Conservation (phyloP, 2,329 filamentous ascomycete species). For the Nothopassalora personata region DNA sequence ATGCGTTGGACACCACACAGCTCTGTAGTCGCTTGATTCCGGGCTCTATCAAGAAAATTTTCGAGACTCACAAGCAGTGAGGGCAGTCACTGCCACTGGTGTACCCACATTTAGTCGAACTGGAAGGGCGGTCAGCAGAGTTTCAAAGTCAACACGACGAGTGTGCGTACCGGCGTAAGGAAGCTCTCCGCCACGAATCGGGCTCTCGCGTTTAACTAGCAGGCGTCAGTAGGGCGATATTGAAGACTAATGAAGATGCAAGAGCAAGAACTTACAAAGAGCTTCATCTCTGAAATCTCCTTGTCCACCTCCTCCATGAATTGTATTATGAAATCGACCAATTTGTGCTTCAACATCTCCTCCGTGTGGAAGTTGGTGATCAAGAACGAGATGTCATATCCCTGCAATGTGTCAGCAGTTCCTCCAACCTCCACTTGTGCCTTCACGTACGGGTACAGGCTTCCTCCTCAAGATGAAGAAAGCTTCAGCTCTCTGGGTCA, state of each 20-base stretch:
- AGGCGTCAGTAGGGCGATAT: slow-evolving; percentile 26
- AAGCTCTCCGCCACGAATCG: slow-evolving; percentile 98
- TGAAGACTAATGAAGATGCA: not conserved
- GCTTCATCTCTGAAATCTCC: slow-evolving; percentile 99
- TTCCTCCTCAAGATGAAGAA: slow-evolving; percentile 97
- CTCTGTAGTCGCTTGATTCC: too few relatives aligned
- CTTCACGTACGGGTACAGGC: slow-evolving; percentile 70
- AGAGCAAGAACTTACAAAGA: slow-evolving; percentile 66
- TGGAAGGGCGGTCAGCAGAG: slow-evolving; percentile 3
- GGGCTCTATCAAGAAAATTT: too few relatives aligned
- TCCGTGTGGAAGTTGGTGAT: slow-evolving; percentile 99
- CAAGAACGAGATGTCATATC: slow-evolving; percentile 97
- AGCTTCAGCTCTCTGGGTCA: slow-evolving; percentile 91
- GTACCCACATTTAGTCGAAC: slow-evolving; percentile 20
- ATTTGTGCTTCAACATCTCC: slow-evolving; percentile 97
- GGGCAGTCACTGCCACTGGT: too few relatives aligned
- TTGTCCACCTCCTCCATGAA: slow-evolving; percentile 99
- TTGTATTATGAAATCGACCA: slow-evolving; percentile 98
- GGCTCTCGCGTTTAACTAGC: slow-evolving; percentile 86
- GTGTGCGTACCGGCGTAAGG: slow-evolving; percentile 70
- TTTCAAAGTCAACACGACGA: not conserved
- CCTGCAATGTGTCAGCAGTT: slow-evolving; percentile 47
- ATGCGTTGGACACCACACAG: too few relatives aligned
- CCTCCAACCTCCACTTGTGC: not conserved
- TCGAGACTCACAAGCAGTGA: too few relatives aligned